Conservation (phyloP, 768 basidiomycete species). For the Suillus subalutaceus region DNA sequence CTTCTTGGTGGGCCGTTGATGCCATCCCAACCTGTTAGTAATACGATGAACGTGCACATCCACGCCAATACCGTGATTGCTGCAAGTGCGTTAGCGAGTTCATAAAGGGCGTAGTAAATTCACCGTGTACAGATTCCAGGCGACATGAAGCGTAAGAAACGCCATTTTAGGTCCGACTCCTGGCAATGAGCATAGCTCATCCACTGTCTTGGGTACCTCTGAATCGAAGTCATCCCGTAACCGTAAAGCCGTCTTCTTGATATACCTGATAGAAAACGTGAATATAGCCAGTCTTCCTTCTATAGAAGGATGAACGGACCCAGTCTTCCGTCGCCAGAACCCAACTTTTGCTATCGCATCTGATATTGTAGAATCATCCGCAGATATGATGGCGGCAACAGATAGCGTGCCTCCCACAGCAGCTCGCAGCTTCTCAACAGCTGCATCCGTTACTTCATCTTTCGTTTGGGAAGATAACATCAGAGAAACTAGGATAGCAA, state of each 20-base stretch:
- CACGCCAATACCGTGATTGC: slow-evolving; percentile 90
- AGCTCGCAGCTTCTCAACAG: slow-evolving; percentile 70
- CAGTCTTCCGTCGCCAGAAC: slow-evolving; percentile 88
- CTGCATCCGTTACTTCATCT: slow-evolving; percentile 84
- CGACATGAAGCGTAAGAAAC: slow-evolving; percentile 79
- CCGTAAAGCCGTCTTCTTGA: slow-evolving; percentile 71
- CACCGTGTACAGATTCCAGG: slow-evolving; percentile 70
- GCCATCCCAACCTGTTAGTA: slow-evolving; percentile 93
- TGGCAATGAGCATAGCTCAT: slow-evolving; percentile 82
- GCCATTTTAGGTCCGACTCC: slow-evolving; percentile 99
- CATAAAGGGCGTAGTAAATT: background rate
- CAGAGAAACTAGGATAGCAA: slow-evolving; percentile 85
- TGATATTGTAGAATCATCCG: slow-evolving; percentile 64
- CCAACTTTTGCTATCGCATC: slow-evolving; percentile 88
- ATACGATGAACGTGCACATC: slow-evolving; percentile 97
- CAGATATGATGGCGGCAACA: slow-evolving; percentile 66
- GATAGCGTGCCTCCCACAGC: slow-evolving; percentile 82
- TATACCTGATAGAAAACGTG: slow-evolving; percentile 50
- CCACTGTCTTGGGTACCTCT: slow-evolving; percentile 88
- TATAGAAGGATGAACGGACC: slow-evolving; percentile 46
- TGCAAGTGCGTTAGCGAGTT: slow-evolving; percentile 30
- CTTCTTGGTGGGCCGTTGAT: slow-evolving; percentile 77
- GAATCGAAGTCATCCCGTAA: slow-evolving; percentile 74
- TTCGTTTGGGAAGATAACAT: slow-evolving; percentile 98
- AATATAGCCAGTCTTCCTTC: background rate